A percentile compares a stretch with the other conserved stretches of the same genome.
These are phyloP conservation scores for Croton laevigatus DNA, from an alignment of 441 rosid species.

Conservation along the genomic window DNA sequence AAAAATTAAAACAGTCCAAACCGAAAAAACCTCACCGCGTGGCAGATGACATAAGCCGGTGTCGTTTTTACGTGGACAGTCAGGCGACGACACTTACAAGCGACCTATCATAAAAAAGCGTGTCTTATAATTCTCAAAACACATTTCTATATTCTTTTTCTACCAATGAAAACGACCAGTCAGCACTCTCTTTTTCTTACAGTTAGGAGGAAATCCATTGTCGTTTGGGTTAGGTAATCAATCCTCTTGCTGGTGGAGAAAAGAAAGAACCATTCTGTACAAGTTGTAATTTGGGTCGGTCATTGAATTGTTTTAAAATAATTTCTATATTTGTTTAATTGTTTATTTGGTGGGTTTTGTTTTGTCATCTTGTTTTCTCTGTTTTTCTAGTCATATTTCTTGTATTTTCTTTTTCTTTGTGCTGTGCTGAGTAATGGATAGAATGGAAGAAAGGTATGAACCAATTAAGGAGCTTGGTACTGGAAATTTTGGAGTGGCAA, in stretches of 20 bases:
- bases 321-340: background rate
- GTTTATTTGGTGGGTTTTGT: background rate
- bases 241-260: slow-evolving; percentile 12
- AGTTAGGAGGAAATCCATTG: background rate
- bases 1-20: too few species aligned
- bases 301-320: background rate
- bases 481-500: slow-evolving; percentile 67
- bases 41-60: background rate
- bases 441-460: slow-evolving; percentile 63
- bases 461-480: slow-evolving; percentile 55
- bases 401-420: background rate
- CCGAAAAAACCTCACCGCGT: background rate
- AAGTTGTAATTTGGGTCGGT: background rate
- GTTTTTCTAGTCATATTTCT: background rate
- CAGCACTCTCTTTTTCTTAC: background rate
- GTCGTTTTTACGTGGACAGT: background rate
- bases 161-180: background rate
- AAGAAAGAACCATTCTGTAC: slow-evolving; percentile 1
- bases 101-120: background rate
- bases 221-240: background rate
- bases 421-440: slow-evolving; percentile 9
- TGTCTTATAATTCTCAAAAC: background rate
- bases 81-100: slow-evolving; percentile 10
- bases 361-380: background rate
- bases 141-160: background rate